A percentile compares a stretch with the other conserved stretches of the same genome.
Conservation (phyloP, 371 early-diverging fungal species). For the Mortierella sp. region DNA sequence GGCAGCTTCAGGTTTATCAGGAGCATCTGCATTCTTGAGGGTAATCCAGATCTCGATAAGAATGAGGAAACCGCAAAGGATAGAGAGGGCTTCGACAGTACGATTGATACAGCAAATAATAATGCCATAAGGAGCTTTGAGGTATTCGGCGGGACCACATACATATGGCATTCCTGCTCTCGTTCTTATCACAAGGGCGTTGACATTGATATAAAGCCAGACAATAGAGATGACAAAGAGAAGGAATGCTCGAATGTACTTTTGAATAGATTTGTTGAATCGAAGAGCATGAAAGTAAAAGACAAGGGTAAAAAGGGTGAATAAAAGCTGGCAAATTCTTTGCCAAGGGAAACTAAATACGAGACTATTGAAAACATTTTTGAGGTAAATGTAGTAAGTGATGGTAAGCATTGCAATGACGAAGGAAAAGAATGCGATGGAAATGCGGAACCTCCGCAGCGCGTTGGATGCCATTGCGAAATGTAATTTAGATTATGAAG, state of each 20-base stretch:
- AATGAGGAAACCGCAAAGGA: not conserved
- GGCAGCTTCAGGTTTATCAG: not conserved
- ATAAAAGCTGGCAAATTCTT: too few relatives aligned
- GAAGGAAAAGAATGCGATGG: too few relatives aligned
- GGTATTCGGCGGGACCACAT: too few relatives aligned
- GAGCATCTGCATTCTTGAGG: not conserved
- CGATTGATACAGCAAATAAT: too few relatives aligned
- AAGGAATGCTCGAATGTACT: not conserved
- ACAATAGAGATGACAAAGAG: not conserved
- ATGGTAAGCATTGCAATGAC: too few relatives aligned
- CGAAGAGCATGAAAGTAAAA: not conserved
- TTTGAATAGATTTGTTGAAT: not conserved
- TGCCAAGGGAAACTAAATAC: not conserved
- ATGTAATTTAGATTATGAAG: too few relatives aligned
- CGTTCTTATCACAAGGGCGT: too few relatives aligned
- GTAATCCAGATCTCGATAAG: not conserved
- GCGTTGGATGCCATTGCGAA: too few relatives aligned
- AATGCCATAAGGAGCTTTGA: too few relatives aligned
- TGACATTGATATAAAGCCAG: not conserved
- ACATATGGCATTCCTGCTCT: too few relatives aligned
- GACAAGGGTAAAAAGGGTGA: not conserved
- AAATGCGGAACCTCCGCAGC: too few relatives aligned
- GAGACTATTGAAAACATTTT: too few relatives aligned
- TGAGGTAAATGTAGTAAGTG: not conserved
- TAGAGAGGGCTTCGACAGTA: not conserved